Evolutionary conservation across 306 rosid genomes (phyloP).

Genomic region (Rosa multiflora): DNA sequence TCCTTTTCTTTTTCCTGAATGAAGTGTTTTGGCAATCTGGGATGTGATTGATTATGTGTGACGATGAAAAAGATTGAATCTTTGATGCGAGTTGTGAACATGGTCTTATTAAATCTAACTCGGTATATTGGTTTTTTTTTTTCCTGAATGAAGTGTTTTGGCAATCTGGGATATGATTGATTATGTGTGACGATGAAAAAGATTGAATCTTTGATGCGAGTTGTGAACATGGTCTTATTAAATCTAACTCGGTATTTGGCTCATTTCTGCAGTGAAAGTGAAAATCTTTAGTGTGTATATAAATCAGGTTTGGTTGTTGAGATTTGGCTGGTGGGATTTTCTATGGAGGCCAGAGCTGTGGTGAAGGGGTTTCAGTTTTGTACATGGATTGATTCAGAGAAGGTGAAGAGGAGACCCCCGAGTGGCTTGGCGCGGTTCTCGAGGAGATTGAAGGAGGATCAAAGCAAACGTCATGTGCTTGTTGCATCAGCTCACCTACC

Average conservation of each 20-base stretch:
- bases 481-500: slow-evolving; percentile 39
- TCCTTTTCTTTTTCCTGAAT: neutral
- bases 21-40: neutral
- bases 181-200: neutral
- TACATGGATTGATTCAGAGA: slow-evolving; percentile 43
- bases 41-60: neutral
- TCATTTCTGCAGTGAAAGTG: neutral
- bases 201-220: neutral
- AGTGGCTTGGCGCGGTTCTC: slow-evolving; percentile 34
- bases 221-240: neutral
- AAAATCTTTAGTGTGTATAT: neutral
- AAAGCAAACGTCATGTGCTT: slow-evolving; percentile 32
- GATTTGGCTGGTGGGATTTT: neutral
- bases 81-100: neutral
- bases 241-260: neutral
- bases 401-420: slow-evolving; percentile 29
- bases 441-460: slow-evolving; percentile 34
- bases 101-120: neutral
- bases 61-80: neutral
- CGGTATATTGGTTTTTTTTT: neutral
- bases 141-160: neutral
- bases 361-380: slow-evolving; percentile 41
- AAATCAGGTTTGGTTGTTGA: neutral
- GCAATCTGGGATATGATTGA: neutral
- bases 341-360: slow-evolving; percentile 57